A percentile compares a stretch with the other conserved stretches of the same genome.
Evolutionary conservation across 768 basidiomycete genomes (phyloP).

Genomic region (Boletus pseudo-olivaceus): DNA sequence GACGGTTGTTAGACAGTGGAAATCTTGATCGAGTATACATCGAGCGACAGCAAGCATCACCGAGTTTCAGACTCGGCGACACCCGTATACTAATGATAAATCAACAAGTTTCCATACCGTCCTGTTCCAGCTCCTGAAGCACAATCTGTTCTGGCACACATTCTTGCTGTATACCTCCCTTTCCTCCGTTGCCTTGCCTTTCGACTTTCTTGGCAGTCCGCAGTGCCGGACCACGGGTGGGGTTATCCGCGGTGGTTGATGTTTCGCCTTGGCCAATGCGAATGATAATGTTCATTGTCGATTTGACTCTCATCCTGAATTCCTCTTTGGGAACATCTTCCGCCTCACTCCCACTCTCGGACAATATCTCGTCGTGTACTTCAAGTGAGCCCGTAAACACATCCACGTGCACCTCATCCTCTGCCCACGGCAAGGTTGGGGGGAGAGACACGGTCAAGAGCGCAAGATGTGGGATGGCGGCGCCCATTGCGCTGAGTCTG

Average conservation of each 20-base stretch:
- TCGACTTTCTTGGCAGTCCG: conserved; percentile 6
- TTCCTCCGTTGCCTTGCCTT: conserved; percentile 7
- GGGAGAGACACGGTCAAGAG: conserved; percentile 70
- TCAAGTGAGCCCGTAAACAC: conserved; percentile 67
- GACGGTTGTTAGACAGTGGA: neutral
- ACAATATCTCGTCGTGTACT: conserved; percentile 72
- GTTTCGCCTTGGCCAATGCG: conserved; percentile 60
- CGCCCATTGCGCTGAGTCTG: conserved; percentile 80
- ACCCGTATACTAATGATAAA: neutral
- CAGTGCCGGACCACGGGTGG: neutral
- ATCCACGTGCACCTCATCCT: conserved; percentile 59
- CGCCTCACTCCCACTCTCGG: conserved; percentile 46
- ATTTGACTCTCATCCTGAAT: conserved; percentile 64
- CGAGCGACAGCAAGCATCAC: neutral
- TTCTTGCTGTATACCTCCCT: conserved; percentile 1
- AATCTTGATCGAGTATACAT: neutral
- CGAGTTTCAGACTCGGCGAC: neutral
- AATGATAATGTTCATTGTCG: conserved; percentile 58
- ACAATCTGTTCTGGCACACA: conserved; percentile 28
- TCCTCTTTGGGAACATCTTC: conserved; percentile 54
- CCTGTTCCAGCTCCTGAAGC: conserved; percentile 44
- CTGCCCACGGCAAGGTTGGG: conserved; percentile 61
- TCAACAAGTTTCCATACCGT: conserved; percentile 34
- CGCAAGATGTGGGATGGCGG: conserved; percentile 80
- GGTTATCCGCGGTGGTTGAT: conserved; percentile 17